These are phyloP conservation scores for Rhizopus microsporus DNA, from an alignment of 371 early-diverging fungal genomes.

Conservation along the genomic window DNA sequence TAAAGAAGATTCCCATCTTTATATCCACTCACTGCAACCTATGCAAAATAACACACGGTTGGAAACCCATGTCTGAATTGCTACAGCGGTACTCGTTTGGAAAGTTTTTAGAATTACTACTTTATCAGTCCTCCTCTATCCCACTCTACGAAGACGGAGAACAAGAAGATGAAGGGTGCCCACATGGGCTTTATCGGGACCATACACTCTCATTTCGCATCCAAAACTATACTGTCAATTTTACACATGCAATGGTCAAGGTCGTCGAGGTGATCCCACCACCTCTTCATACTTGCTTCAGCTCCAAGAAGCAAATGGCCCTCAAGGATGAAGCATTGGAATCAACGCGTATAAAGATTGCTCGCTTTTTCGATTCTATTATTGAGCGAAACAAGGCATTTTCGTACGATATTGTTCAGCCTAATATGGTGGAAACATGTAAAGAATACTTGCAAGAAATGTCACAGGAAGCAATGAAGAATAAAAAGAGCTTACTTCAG, in stretches of 20 bases:
- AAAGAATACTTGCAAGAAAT: constrained; percentile 63
- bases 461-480: constrained; percentile 66
- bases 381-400: constrained; percentile 61
- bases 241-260: constrained; percentile 74
- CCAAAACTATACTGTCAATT: constrained; percentile 71
- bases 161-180: constrained; percentile 53
- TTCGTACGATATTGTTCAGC: constrained; percentile 64
- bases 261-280: constrained; percentile 84
- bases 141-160: constrained; percentile 6
- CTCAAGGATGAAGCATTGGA: constrained; percentile 71
- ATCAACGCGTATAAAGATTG: constrained; percentile 55
- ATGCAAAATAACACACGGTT: constrained; percentile 47
- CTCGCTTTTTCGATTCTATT: constrained; percentile 73
- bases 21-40: constrained; percentile 85
- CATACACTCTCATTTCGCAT: constrained; percentile 79
- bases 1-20: constrained; percentile 50
- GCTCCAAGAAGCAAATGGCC: constrained; percentile 51
- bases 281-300: constrained; percentile 66
- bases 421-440: constrained; percentile 65
- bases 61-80: constrained; percentile 75
- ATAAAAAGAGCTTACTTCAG: constrained; percentile 79
- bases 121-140: constrained; percentile 68
- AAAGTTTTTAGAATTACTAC: constrained; percentile 89
- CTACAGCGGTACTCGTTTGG: constrained; percentile 95
- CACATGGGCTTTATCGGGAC: constrained; percentile 78